A percentile compares a stretch with the other conserved stretches of the same genome.
These are phyloP conservation scores for Taphrina populina DNA, from an alignment of 1,139 yeast genomes.

Conservation along the genomic window DNA sequence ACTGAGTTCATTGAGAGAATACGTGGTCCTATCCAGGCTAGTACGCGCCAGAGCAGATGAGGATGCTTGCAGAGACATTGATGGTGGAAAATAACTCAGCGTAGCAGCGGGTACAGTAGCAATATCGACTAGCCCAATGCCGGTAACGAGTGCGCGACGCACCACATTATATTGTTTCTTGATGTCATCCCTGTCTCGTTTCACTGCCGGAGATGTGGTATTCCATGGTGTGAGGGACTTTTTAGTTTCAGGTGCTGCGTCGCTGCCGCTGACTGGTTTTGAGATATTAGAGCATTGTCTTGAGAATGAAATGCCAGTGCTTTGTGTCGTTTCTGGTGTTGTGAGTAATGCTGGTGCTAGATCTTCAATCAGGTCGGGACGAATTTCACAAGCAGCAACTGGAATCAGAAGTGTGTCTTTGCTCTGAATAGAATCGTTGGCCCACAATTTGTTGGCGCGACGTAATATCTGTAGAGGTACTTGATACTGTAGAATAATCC, in stretches of 20 bases:
- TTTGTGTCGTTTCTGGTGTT: not conserved
- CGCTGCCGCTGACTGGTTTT: too few species aligned
- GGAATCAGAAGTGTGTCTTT: slow-evolving; percentile 38
- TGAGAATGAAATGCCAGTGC: not conserved
- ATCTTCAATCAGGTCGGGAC: slow-evolving; percentile 11
- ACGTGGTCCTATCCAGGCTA: not conserved
- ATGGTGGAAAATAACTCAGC: slow-evolving; percentile 16
- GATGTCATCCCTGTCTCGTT: not conserved
- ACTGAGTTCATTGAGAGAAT: not conserved
- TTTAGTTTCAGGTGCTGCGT: too few species aligned
- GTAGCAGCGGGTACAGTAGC: slow-evolving; percentile 7
- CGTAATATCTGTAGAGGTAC: slow-evolving; percentile 36
- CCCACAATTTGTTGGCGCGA: slow-evolving; percentile 39
- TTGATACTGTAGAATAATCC: slow-evolving; percentile 38
- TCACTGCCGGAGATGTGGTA: too few species aligned
- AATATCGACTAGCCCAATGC: slow-evolving; percentile 9
- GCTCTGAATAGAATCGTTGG: slow-evolving; percentile 39
- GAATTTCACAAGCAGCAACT: slow-evolving; percentile 36
- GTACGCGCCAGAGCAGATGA: not conserved
- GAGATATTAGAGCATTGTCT: too few species aligned
- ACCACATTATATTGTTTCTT: not conserved
- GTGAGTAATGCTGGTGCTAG: not conserved
- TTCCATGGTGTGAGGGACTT: too few species aligned
- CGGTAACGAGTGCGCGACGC: slow-evolving; percentile 2
- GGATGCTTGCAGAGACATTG: not conserved